Evolutionary conservation across 805 yeast species (phyloP), one percentile per base, ranked within the genome.

Genomic region (Candida patagonica): DNA sequence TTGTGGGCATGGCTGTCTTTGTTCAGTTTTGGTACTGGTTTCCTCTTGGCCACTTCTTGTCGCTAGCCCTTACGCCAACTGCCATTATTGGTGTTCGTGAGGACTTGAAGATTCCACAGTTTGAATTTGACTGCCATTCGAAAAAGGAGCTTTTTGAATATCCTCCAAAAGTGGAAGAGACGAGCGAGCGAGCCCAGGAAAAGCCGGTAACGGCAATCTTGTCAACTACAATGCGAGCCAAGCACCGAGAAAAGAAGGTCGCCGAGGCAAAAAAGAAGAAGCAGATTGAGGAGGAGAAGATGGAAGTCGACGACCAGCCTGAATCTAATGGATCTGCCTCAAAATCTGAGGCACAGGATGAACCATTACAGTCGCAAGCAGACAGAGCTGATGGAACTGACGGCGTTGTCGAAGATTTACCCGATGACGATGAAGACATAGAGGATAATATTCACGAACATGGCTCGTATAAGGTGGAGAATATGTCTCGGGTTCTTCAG

Each of bases 11-110:
- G 50, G 78, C 92, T 0, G 74, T 92, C 44, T 92, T 92, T 58
- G 67, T 82, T 8, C 98, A 92, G 66, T 84, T 83, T 57, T 92
- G 98, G 98, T 85, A 87, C 63, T 92, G 98, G 98, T 92, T 80
- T 76, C 98, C 98, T 44, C 71, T 88, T 43, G 76, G 96, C 1
- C 97, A 92, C 63, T 92, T 92, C 67, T 66, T 92, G 53, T 79
- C 94, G 15, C 72, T 92, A 50, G 85, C 96, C 26, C 88, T 88
- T 63, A 74, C 92, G 6, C 96, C 98, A 39, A 92, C 97, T 2
- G 76, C 94, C 5, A 73, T 89, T 16, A 77, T 85, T 50, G 96
- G 95, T 48, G 83, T 92, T 9, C 77, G 79, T 42, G 80, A 74
- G 45, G 95, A 88, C 60, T 71, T 89, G 60, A 80, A 80, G 59